phyloP scores from a whole-genome alignment of 768 basidiomycete genomes.

The Naganishia vaughanmartiniae region DNA sequence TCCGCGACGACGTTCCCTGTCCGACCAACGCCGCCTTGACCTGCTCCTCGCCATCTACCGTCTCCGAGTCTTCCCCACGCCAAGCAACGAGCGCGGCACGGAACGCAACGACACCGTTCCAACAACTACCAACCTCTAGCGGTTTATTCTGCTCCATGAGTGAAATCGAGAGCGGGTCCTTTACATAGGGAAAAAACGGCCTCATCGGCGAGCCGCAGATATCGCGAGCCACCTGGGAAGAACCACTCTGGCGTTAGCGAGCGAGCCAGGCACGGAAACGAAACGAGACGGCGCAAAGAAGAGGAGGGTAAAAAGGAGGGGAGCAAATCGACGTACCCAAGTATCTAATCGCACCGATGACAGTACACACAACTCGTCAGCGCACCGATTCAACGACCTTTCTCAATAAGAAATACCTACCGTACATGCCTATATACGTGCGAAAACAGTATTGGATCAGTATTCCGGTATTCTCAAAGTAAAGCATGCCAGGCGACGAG shows the following conservation, averaged over 20 bases:
- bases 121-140: constrained; percentile 38
- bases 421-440: no score
- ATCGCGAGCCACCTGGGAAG: neutral
- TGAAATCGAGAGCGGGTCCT: neutral
- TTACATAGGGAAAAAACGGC: neutral
- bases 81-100: constrained; percentile 36
- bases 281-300: no score
- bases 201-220: neutral
- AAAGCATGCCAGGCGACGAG: no score
- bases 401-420: no score
- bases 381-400: no score
- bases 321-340: no score
- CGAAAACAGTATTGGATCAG: no score
- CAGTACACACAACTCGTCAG: no score
- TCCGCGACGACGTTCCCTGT: neutral
- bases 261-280: neutral
- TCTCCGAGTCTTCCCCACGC: neutral
- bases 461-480: no score
- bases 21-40: neutral
- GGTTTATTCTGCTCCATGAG: neutral
- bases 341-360: no score
- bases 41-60: neutral
- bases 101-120: constrained; percentile 45
- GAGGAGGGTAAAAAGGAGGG: no score
- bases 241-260: no score